Evolutionary conservation across 2,329 filamentous ascomycete species (phyloP).

Genomic region (Pseudonectria buxi): DNA sequence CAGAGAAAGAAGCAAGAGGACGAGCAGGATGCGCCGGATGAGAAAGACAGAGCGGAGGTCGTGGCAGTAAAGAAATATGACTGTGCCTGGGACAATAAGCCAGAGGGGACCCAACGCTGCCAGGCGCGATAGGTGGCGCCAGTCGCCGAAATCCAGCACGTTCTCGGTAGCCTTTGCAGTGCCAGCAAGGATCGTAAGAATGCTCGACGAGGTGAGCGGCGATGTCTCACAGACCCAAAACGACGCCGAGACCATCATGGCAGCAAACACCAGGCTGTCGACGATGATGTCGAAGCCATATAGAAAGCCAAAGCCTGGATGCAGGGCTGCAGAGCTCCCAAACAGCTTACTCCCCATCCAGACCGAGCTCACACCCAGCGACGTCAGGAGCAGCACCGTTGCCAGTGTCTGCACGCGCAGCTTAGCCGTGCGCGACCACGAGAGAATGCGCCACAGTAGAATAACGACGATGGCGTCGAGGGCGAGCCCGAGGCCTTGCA

Average conservation of each 20-base stretch:
- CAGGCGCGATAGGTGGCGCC: constrained; percentile 34
- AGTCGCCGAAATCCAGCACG: constrained; percentile 35
- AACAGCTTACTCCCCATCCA: constrained; percentile 29
- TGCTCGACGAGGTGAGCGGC: constrained; percentile 34
- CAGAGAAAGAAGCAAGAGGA: constrained; percentile 32
- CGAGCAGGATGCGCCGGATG: constrained; percentile 34
- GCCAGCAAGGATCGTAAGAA: constrained; percentile 39
- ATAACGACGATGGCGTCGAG: constrained; percentile 41
- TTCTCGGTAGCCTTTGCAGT: constrained; percentile 29
- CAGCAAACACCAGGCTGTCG: constrained; percentile 40
- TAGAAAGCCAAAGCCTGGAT: constrained; percentile 34
- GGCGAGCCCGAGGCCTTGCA: constrained; percentile 38
- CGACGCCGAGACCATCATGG: constrained; percentile 36
- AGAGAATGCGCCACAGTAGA: constrained; percentile 45
- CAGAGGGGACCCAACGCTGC: constrained; percentile 33
- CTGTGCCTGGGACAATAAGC: constrained; percentile 34
- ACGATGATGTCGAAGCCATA: constrained; percentile 43
- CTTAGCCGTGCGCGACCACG: constrained; percentile 43
- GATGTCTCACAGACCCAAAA: constrained; percentile 43
- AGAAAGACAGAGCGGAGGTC: constrained; percentile 38
- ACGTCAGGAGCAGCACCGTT: constrained; percentile 34
- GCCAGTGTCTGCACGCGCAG: constrained; percentile 40
- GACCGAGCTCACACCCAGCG: constrained; percentile 31
- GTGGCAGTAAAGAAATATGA: constrained; percentile 36
- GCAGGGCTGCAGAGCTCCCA: constrained; percentile 11